Conservation (phyloP, 805 yeast genomes). For the Candida schatavii region DNA sequence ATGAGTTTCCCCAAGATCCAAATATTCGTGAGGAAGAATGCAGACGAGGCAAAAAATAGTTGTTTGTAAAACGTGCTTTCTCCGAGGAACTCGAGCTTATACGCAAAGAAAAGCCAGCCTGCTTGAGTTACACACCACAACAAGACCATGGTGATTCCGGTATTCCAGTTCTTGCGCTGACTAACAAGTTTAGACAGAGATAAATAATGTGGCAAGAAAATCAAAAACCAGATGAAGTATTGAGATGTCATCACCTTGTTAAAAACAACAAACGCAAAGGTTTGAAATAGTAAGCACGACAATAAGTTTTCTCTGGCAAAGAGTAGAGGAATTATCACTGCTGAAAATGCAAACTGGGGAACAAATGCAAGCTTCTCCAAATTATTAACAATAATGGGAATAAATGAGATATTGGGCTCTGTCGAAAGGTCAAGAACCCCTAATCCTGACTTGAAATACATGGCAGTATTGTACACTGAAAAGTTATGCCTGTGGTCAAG, state of each 20-base stretch:
- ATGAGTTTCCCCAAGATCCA: constrained; percentile 59
- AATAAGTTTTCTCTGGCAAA: constrained; percentile 31
- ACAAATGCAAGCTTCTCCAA: constrained; percentile 67
- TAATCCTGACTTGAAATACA: constrained; percentile 58
- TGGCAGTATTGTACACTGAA: constrained; percentile 74
- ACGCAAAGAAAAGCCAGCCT: constrained; percentile 77
- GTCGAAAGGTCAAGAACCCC: neutral
- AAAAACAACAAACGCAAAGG: constrained; percentile 43
- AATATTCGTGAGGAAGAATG: constrained; percentile 61
- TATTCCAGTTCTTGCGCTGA: constrained; percentile 12
- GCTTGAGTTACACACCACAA: constrained; percentile 76
- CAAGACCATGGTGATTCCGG: constrained; percentile 41
- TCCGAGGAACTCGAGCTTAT: constrained; percentile 78
- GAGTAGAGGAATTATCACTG: constrained; percentile 53
- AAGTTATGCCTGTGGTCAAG: constrained; percentile 95
- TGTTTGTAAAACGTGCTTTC: constrained; percentile 58
- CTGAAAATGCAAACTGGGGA: constrained; percentile 72
- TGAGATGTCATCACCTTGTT: constrained; percentile 82
- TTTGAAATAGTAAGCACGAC: constrained; percentile 38
- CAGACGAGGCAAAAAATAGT: constrained; percentile 51
- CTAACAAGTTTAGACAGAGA: constrained; percentile 39
- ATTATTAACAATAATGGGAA: neutral
- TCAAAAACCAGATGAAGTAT: constrained; percentile 92
- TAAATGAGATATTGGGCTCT: too few relatives aligned
- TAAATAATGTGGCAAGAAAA: constrained; percentile 73